Evolutionary conservation across 208 protist genomes (phyloP), one percentile per base, ranked within the genome.

Genomic region (Crithidia sp.): DNA sequence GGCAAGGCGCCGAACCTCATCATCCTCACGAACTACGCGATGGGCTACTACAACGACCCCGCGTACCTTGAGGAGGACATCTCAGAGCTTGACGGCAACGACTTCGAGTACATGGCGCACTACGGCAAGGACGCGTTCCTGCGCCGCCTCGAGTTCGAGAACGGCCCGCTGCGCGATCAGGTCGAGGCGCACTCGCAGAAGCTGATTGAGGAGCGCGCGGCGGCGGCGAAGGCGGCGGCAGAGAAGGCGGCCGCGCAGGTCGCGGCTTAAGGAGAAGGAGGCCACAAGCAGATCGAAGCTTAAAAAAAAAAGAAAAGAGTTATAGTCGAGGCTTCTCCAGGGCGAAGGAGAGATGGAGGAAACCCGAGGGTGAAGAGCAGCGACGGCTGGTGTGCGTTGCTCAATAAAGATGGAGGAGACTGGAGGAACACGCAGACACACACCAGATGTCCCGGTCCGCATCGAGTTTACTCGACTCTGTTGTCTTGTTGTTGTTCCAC

Each of bases 21-120:
- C 66, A 86, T 96, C 64, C 71, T 97, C 52, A 89, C 86, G 62
- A 92, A 90, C 77, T 98, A 96, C 79, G 88, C 93, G 37, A 75
- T 96, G 47, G 94, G 92, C 37, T 96, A 96, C 88, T 98, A 96
- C 85, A 96, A 97, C 76, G 94, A 98, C 76, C 92, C 92, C 14
- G 92, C 91, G 17, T 98, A 88, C 82, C 87, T 98, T 7, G 91
- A 87, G 54, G 88, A 90, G 70, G 89, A 96, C 72, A 95, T 96
- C 58, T 39, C 82, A n/a, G 88, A 83, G 36, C 85, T 98, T 16
- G 94, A 98, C 47, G 84, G 82, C 62, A 95, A 98, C 79, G 94
- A 96, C 82, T 98, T 93, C 69, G 89, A 95, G 67, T 88, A 96
- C 82, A 86, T 96, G 74, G 85, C 87, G 19, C 83, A 82, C 76